phyloP scores from a whole-genome alignment of 139 green algal species.

The Pseudopediastrum boryanum region DNA sequence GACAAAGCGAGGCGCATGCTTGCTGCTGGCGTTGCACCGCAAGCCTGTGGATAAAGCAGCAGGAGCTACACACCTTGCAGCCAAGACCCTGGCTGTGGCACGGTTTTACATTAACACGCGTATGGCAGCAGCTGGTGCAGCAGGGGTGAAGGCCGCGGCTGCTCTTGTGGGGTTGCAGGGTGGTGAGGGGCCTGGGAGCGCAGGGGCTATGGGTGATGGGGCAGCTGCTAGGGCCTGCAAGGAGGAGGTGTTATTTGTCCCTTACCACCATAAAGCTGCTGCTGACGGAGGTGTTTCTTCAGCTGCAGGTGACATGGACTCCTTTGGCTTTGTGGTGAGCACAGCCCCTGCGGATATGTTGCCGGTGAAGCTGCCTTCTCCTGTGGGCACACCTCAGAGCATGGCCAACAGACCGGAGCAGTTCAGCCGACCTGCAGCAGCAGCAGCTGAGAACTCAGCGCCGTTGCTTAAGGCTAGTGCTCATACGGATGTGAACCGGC shows the following conservation, averaged over 20 bases:
- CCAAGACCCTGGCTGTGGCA: slow-evolving; percentile 36
- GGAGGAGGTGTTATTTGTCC: slow-evolving; percentile 34
- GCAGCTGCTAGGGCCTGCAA: neutral
- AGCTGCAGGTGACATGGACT: neutral
- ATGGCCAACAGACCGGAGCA: slow-evolving; percentile 4
- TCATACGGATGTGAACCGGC: slow-evolving; percentile 33
- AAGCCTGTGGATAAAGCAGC: neutral
- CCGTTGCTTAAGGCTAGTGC: slow-evolving; percentile 33
- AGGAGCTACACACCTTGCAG: slow-evolving; percentile 30
- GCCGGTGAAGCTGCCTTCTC: slow-evolving; percentile 21
- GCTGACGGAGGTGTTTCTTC: neutral
- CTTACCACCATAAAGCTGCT: neutral
- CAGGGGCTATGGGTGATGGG: neutral
- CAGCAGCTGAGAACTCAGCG: neutral
- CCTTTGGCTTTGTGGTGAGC: slow-evolving; percentile 23
- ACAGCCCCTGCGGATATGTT: slow-evolving; percentile 7
- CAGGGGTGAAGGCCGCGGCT: slow-evolving; percentile 21
- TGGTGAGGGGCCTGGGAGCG: no score
- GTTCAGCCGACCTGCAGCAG: slow-evolving; percentile 20
- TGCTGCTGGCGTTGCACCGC: slow-evolving; percentile 22
- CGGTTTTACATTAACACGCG: slow-evolving; percentile 36
- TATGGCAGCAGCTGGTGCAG: slow-evolving; percentile 28
- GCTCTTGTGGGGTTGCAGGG: slow-evolving; percentile 8
- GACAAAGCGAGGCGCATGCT: slow-evolving; percentile 19
- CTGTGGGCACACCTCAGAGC: slow-evolving; percentile 25